Evolutionary conservation across 306 rosid genomes (phyloP), one percentile per base, ranked within the genome.

Genomic region (Cicer cuneatum): DNA sequence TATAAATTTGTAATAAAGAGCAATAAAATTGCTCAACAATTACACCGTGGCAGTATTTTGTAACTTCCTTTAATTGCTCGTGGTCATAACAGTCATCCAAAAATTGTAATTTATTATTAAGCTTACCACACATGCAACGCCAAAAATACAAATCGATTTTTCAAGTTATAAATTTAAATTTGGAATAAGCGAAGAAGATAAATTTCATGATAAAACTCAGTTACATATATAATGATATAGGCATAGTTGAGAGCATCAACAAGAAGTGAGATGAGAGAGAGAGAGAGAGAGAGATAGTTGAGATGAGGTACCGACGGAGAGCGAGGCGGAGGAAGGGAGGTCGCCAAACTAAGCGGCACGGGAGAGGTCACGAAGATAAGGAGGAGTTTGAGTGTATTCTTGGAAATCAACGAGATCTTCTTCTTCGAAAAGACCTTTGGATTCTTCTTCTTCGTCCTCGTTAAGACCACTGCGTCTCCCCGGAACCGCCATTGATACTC

Each of bases 331-430:
- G 93, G 85, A 87, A 57, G 72, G 45, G 38, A 58, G 39, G 81
- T 88, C 87, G 77, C 97, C 98, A 40, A 37, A 54, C 83, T 87
- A 73, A 64, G 88, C 76, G 49, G 96, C 97, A 69, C 69, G 60
- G 51, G 87, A 83, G 73, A 94, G 83, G 86, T 86, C 89, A 24
- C 86, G 93, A 61, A 94, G 94, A 79, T 91, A 90, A 53, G 94
- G 94, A 58, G 96, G 98, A 1, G 87, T 82, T 5, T 84, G 82
- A 24, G 81, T 2, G 11, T 62, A 74, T 16, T 77, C 73, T 29
- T 75, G 83, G n/a, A 79, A 53, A 33, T 81, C 91, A 8, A 61
- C 33, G 47, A 85, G 29, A 47, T 70, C 87, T 7, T 87, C 81
- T 68, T 86, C 97, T 79, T 87, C 94, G 82, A 93, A 91, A 24